Conservation (phyloP, 768 basidiomycete genomes). For the Tremella yokohamensis region DNA sequence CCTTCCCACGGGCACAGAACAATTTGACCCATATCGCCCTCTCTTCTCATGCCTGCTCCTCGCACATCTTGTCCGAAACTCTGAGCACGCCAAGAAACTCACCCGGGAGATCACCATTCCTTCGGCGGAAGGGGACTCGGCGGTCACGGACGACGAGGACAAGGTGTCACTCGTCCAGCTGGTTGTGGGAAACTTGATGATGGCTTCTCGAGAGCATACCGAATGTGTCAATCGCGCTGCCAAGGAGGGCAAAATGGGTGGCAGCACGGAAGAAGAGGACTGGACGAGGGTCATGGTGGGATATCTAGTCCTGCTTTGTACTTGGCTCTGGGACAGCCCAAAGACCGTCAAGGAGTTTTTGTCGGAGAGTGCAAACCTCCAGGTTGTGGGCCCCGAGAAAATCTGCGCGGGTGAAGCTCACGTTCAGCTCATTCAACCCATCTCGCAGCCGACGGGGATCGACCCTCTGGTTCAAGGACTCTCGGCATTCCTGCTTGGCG, state of each 20-base stretch:
- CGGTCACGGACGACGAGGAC: constrained; percentile 53
- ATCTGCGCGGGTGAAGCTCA: constrained; percentile 13
- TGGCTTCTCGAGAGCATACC: constrained; percentile 66
- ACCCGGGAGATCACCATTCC: constrained; percentile 52
- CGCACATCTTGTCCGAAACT: constrained; percentile 51
- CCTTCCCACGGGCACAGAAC: constrained; percentile 29
- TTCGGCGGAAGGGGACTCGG: constrained; percentile 32
- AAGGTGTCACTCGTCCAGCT: constrained; percentile 71
- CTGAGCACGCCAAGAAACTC: constrained; percentile 54
- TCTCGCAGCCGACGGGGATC: constrained; percentile 80
- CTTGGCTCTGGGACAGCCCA: constrained; percentile 98
- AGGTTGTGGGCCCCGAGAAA: constrained; percentile 64
- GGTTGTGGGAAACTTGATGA: constrained; percentile 83
- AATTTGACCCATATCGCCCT: constrained; percentile 50
- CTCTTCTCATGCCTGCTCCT: constrained; percentile 51
- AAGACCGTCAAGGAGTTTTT: constrained; percentile 82
- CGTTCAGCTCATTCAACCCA: constrained; percentile 81
- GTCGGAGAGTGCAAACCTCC: constrained; percentile 77
- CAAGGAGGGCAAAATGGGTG: constrained; percentile 53
- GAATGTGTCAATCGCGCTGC: constrained; percentile 57
- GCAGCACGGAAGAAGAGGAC: constrained; percentile 68
- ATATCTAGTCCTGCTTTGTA: constrained; percentile 74
- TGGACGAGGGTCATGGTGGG: constrained; percentile 87
- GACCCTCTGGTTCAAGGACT: constrained; percentile 85
- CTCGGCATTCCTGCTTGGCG: constrained; percentile 83